Evolutionary conservation across 108 stramenopile genomes (phyloP).

Genomic region (Skeletonema potamos): DNA sequence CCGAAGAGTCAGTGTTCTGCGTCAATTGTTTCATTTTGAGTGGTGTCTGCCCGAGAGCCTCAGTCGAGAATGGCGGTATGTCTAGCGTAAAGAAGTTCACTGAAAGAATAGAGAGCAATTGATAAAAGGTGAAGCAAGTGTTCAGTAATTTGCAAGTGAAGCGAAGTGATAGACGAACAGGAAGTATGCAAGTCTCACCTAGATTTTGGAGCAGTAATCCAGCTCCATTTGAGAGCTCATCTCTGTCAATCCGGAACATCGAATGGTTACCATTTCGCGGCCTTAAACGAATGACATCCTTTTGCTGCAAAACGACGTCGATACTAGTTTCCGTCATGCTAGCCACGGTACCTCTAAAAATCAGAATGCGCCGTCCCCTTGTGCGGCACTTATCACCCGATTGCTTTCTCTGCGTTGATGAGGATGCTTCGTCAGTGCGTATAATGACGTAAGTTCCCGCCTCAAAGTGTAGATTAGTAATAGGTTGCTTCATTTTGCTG

Average conservation of each 20-base stretch:
- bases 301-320: slow-evolving; percentile 43
- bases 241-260: slow-evolving; percentile 75
- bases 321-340: slow-evolving; percentile 38
- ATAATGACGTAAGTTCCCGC: slow-evolving; percentile 57
- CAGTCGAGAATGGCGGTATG: slow-evolving; percentile 47
- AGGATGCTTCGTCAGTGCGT: slow-evolving; percentile 66
- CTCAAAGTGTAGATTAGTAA: slow-evolving; percentile 47
- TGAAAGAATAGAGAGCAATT: not conserved
- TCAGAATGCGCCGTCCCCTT: slow-evolving; percentile 54
- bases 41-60: slow-evolving; percentile 34
- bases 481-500: slow-evolving; percentile 11
- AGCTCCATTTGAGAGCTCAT: slow-evolving; percentile 52
- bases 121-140: not conserved
- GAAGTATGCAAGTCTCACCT: not conserved
- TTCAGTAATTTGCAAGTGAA: not conserved
- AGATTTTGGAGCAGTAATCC: slow-evolving; percentile 84
- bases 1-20: slow-evolving; percentile 24
- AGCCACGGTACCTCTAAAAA: slow-evolving; percentile 63
- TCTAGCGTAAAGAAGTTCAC: slow-evolving; percentile 50
- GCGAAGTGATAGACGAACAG: slow-evolving; percentile 37
- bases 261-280: not conserved
- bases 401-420: not conserved
- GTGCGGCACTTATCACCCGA: not conserved
- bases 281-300: slow-evolving; percentile 44
- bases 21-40: slow-evolving; percentile 43